Conservation (phyloP, 169 alveolate genomes). For the Plasmodium malariae region DNA sequence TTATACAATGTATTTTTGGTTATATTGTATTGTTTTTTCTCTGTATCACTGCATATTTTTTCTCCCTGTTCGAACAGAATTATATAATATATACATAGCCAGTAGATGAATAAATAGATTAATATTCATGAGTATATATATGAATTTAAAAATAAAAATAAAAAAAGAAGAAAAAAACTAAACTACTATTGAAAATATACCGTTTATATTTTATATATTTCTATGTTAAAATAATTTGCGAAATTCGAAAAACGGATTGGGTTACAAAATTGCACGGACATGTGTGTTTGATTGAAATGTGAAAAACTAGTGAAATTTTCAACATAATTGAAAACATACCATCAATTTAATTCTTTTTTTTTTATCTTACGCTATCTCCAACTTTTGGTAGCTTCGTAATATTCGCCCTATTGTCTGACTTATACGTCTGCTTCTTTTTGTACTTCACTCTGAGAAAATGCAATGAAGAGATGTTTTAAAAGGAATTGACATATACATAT, state of each 20-base stretch:
- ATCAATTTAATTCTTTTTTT: not conserved
- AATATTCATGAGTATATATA: no score
- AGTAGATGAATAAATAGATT: no score
- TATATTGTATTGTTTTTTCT: not conserved
- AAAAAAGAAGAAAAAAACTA: no score
- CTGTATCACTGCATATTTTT: not conserved
- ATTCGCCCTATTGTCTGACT: not conserved
- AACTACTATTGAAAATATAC: no score
- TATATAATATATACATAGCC: no score
- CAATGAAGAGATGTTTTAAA: not conserved
- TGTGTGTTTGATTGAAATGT: no score
- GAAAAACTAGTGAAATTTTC: not conserved
- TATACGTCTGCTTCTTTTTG: not conserved
- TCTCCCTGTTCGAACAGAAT: not conserved
- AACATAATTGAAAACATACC: not conserved
- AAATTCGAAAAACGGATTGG: no score
- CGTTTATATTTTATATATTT: no score
- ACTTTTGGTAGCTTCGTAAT: not conserved
- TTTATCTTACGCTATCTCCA: slow-evolving; percentile 1
- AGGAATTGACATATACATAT: not conserved
- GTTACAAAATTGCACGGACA: no score
- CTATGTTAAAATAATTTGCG: no score
- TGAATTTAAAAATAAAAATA: no score
- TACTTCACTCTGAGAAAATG: slow-evolving; percentile 20
- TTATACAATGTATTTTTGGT: not conserved